Percentiles rank a stretch among this genome's conserved stretches.
Evolutionary conservation across 2,329 filamentous ascomycete genomes (phyloP).

Genomic region (Ophiostoma ulmi): DNA sequence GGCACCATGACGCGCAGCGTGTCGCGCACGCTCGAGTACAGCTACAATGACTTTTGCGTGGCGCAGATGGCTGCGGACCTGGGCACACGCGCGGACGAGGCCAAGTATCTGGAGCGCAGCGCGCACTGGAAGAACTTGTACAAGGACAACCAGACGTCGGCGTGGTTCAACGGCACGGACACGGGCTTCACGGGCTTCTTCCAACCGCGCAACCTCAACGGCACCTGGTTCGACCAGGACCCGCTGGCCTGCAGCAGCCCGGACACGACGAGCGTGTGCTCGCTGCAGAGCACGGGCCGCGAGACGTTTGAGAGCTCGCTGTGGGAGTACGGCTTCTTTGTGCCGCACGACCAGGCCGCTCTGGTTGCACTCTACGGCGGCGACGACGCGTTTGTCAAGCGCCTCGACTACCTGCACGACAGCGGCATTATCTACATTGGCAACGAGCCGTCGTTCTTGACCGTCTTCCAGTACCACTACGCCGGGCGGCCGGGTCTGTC

Average conservation of each 20-base stretch:
- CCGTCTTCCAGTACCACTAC: slow-evolving; percentile 59
- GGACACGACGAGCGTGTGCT: slow-evolving; percentile 52
- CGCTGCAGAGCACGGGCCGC: slow-evolving; percentile 53
- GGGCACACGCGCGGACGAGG: slow-evolving; percentile 42
- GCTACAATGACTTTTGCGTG: slow-evolving; percentile 71
- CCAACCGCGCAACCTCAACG: slow-evolving; percentile 62
- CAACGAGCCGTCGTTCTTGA: slow-evolving; percentile 57
- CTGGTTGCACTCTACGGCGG: slow-evolving; percentile 59
- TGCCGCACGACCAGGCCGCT: slow-evolving; percentile 49
- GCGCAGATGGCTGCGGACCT: slow-evolving; percentile 59
- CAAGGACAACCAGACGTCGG: slow-evolving; percentile 54
- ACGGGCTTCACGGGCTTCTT: slow-evolving; percentile 67
- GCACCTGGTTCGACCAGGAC: slow-evolving; percentile 59
- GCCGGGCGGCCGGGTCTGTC: slow-evolving; percentile 51
- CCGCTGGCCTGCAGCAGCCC: slow-evolving; percentile 57
- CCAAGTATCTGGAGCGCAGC: slow-evolving; percentile 5
- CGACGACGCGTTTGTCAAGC: slow-evolving; percentile 49
- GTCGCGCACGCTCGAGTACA: slow-evolving; percentile 70
- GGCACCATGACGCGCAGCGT: slow-evolving; percentile 66
- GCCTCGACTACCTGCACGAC: slow-evolving; percentile 61
- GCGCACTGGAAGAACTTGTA: slow-evolving; percentile 47
- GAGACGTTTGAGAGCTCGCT: slow-evolving; percentile 69
- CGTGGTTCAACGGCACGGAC: slow-evolving; percentile 38
- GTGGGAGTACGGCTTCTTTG: slow-evolving; percentile 68
- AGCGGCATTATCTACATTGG: slow-evolving; percentile 61